Base-by-base conservation (phyloP, 768 basidiomycete species). In the Suillus decipiens region DNA sequence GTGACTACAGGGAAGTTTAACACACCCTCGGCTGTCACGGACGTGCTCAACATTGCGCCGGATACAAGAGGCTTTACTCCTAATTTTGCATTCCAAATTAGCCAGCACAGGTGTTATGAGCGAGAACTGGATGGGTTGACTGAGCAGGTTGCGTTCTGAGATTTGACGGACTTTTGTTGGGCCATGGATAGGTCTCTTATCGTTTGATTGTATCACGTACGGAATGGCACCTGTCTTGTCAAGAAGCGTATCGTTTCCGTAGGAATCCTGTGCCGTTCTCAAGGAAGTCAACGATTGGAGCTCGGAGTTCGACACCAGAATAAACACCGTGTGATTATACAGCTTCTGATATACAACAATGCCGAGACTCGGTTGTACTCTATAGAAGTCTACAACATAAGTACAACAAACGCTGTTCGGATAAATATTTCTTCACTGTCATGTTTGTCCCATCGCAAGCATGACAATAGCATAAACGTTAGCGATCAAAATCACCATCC, bases 41-140 rank as follows among this genome's bases (percentile, higher is more conserved):
- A 86, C 66, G 69, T 70, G 1, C 60, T 82, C 22, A 75, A 78
- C 51, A 81, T 88, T 54, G 77, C 72, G 9, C 72, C 77, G 43
- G 79, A 75, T 1, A 74, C 82, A 14, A 82, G 80, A 67, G 86
- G 82, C 6, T 89, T 89, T 63, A 76, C 81, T 10, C 75, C 82
- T 24, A 85, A 80, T 67, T 89, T 90, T 66, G 84, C 83, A 0
- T 82, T 78, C 61, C 85, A 87, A 65, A 77, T 90, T 60, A 89
- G 87, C 76, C 80, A 85, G 74, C 89, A 90, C 65, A 78, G 88
- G 43, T 88, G 86, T 69, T 90, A 79, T 68, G 78, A 85, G 55
- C 82, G 89, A 6, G 89, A 90, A 73, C 53, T 79, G 66, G 83
- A 86, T 33, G 87, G 87, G 6, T 73, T 90, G 65, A 79, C 79